Conservation (phyloP, 306 rosid species). For the Dalbergia oliveri region DNA sequence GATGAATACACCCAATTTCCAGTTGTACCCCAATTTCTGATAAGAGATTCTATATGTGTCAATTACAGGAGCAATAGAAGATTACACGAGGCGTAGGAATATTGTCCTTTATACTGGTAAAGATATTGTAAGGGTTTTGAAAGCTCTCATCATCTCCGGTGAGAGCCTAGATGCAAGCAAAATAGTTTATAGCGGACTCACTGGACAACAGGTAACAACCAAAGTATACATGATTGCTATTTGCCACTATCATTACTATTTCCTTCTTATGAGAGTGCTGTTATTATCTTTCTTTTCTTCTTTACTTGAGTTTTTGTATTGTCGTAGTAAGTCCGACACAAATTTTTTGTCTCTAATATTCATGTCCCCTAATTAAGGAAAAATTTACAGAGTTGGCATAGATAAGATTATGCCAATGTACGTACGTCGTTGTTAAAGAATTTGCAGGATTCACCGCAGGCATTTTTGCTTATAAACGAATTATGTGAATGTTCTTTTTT, state of each 20-base stretch:
- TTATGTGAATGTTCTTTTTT: too few species aligned
- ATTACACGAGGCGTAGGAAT: constrained; percentile 24
- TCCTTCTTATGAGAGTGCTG: too few species aligned
- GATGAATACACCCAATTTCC: background rate
- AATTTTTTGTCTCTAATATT: too few species aligned
- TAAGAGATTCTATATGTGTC: background rate
- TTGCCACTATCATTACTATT: too few species aligned
- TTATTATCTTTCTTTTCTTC: too few species aligned
- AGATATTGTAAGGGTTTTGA: constrained; percentile 48
- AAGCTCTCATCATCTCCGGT: constrained; percentile 27
- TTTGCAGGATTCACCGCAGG: background rate
- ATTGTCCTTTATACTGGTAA: constrained; percentile 29
- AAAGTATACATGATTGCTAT: background rate
- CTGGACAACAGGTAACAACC: constrained; percentile 27
- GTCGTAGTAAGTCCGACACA: too few species aligned
- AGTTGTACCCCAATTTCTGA: background rate
- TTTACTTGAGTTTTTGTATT: too few species aligned
- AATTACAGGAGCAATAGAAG: constrained; percentile 32
- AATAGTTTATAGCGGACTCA: constrained; percentile 25
- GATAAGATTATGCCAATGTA: too few species aligned
- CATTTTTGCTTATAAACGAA: too few species aligned
- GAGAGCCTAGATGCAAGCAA: constrained; percentile 17
- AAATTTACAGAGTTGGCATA: too few species aligned
- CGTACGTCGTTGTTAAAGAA: background rate
- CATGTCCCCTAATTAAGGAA: too few species aligned